These are phyloP conservation scores for Citrus australasica DNA, from an alignment of 345 rosid genomes.

Conservation along the genomic window DNA sequence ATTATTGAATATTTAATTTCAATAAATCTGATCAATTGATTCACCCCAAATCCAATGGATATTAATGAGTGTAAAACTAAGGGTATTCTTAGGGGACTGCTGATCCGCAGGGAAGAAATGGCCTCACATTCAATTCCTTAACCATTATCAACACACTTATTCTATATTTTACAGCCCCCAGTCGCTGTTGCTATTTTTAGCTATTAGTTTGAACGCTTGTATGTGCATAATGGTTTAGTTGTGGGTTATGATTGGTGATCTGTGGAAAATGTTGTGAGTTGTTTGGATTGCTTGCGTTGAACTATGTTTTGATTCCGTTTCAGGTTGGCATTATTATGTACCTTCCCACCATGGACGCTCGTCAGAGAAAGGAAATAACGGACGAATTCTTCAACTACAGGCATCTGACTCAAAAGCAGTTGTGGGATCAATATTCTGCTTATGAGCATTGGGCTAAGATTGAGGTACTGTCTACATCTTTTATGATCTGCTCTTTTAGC, in stretches of 20 bases:
- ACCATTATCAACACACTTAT: background rate
- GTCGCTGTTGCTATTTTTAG: background rate
- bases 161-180: background rate
- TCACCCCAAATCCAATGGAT: too few relatives aligned
- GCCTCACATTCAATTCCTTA: background rate
- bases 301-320: background rate
- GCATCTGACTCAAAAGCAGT: slow-evolving; percentile 49
- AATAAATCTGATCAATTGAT: too few relatives aligned
- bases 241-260: background rate
- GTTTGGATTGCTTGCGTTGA: background rate
- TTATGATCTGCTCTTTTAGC: slow-evolving; percentile 1
- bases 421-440: slow-evolving; percentile 85
- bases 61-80: too few relatives aligned
- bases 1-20: too few relatives aligned
- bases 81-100: too few relatives aligned
- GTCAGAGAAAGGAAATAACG: slow-evolving; percentile 93
- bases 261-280: background rate
- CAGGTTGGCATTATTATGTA: slow-evolving; percentile 99
- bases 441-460: slow-evolving; percentile 98
- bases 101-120: background rate
- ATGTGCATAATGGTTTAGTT: background rate
- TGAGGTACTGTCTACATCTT: slow-evolving; percentile 54
- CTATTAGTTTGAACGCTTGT: background rate
- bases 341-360: slow-evolving; percentile 88
- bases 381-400: slow-evolving; percentile 92